These are phyloP conservation scores for Volutella citrinella DNA, from an alignment of 2,329 filamentous ascomycete species.

Conservation along the genomic window DNA sequence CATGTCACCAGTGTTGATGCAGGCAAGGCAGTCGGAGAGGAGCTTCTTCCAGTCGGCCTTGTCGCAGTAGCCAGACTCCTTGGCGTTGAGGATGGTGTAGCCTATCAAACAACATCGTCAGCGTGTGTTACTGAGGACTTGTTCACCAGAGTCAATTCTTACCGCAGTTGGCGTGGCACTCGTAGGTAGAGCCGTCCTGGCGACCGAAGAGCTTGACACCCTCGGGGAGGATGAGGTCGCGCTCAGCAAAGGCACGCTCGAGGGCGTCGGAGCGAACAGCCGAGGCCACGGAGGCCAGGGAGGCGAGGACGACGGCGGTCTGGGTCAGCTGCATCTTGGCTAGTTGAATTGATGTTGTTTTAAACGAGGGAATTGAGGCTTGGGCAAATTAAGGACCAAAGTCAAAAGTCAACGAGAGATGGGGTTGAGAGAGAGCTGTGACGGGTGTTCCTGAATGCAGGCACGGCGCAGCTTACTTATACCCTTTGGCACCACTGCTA, in stretches of 20 bases:
- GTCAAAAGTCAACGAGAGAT: not conserved
- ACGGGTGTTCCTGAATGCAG: constrained; percentile 4
- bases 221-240: constrained; percentile 27
- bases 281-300: constrained; percentile 23
- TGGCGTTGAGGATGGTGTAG: constrained; percentile 26
- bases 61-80: constrained; percentile 27
- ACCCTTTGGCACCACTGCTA: constrained; percentile 10
- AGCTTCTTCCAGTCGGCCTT: constrained; percentile 37
- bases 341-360: not conserved
- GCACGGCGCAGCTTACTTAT: constrained; percentile 19
- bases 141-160: too few relatives aligned
- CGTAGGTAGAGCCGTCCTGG: constrained; percentile 41
- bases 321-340: constrained; percentile 29
- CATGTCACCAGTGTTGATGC: constrained; percentile 40
- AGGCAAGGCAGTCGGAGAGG: constrained; percentile 43
- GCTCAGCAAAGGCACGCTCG: constrained; percentile 11
- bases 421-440: constrained; percentile 1
- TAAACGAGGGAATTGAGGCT: constrained; percentile 11
- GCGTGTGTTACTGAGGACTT: too few relatives aligned
- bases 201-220: constrained; percentile 36
- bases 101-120: constrained; percentile 19
- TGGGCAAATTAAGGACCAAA: constrained; percentile 1
- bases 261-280: constrained; percentile 11
- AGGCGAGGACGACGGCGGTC: constrained; percentile 25
- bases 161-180: constrained; percentile 52